These are phyloP conservation scores for Spencermartinsiella ligniputridi DNA, from an alignment of 1,139 yeast species.

Conservation along the genomic window DNA sequence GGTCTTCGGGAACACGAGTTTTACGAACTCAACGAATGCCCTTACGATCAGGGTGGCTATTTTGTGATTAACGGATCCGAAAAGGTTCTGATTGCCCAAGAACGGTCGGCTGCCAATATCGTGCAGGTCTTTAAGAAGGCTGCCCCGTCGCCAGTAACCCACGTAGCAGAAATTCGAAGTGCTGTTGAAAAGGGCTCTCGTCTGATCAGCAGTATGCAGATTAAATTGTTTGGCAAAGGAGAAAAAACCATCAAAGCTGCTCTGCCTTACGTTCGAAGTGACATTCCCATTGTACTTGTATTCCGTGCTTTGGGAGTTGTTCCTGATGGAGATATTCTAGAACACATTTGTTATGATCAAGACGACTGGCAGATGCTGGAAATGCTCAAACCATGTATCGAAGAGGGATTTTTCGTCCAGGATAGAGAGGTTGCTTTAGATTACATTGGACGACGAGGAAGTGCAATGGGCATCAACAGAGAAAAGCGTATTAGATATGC, in stretches of 20 bases:
- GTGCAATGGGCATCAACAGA: conserved; percentile 84
- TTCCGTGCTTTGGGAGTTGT: conserved; percentile 98
- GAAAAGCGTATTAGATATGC: conserved; percentile 99
- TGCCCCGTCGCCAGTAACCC: conserved; percentile 95
- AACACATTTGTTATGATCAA: conserved; percentile 96
- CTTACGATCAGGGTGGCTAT: conserved; percentile 99
- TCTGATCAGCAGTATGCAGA: conserved; percentile 88
- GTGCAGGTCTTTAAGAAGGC: conserved; percentile 98
- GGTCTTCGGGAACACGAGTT: conserved; percentile 93
- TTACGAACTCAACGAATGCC: conserved; percentile 95
- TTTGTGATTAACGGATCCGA: conserved; percentile 98
- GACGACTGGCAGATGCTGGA: conserved; percentile 99
- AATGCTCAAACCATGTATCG: conserved; percentile 98
- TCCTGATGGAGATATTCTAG: conserved; percentile 97
- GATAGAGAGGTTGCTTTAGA: conserved; percentile 97
- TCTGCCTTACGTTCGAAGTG: conserved; percentile 92
- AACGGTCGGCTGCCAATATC: conserved; percentile 95
- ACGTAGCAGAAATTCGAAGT: conserved; percentile 92
- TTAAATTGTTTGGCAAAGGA: conserved; percentile 83
- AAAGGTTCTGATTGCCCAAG: conserved; percentile 97
- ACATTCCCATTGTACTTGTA: conserved; percentile 92
- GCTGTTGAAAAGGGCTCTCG: conserved; percentile 97
- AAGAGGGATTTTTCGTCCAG: conserved; percentile 97
- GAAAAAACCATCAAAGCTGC: conserved; percentile 90
- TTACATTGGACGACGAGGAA: conserved; percentile 98